Evolutionary conservation across 352 stramenopile species (phyloP).

Genomic region (Pythium folliculosum): DNA sequence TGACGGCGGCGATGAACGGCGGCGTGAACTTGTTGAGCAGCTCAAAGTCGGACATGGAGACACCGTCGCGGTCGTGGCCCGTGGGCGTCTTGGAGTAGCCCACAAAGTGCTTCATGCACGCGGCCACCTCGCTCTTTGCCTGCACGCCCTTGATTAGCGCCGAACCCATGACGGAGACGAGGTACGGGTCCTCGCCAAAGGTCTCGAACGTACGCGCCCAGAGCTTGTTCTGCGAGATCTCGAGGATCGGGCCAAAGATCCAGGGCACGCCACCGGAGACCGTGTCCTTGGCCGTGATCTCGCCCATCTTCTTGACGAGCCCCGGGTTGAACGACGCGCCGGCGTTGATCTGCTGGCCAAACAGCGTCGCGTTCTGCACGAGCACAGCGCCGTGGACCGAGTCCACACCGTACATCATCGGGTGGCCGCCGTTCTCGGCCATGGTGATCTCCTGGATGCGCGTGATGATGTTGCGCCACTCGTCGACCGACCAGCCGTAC

Average conservation of each 20-base stretch:
- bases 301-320: conserved; percentile 46
- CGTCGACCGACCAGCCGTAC: conserved; percentile 17
- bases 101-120: conserved; percentile 91
- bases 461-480: conserved; percentile 52
- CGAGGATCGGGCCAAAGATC: conserved; percentile 80
- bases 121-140: conserved; percentile 17
- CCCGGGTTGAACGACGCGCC: conserved; percentile 73
- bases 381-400: conserved; percentile 77
- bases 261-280: conserved; percentile 64
- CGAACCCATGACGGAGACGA: conserved; percentile 55
- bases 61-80: conserved; percentile 80
- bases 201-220: conserved; percentile 83
- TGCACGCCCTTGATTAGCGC: conserved; percentile 51
- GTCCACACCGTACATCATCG: conserved; percentile 73
- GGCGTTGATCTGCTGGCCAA: conserved; percentile 80
- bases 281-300: conserved; percentile 62
- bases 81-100: conserved; percentile 84
- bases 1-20: conserved; percentile 81
- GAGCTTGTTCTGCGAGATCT: conserved; percentile 54
- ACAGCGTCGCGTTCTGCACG: conserved; percentile 55
- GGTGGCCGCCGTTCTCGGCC: conserved; percentile 40
- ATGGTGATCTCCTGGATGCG: conserved; percentile 57
- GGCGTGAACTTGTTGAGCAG: conserved; percentile 86
- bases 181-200: conserved; percentile 78
- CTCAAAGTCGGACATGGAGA: conserved; percentile 76